Base-by-base conservation (phyloP, 2,329 filamentous ascomycete genomes). In the Zasmidium angulare region DNA sequence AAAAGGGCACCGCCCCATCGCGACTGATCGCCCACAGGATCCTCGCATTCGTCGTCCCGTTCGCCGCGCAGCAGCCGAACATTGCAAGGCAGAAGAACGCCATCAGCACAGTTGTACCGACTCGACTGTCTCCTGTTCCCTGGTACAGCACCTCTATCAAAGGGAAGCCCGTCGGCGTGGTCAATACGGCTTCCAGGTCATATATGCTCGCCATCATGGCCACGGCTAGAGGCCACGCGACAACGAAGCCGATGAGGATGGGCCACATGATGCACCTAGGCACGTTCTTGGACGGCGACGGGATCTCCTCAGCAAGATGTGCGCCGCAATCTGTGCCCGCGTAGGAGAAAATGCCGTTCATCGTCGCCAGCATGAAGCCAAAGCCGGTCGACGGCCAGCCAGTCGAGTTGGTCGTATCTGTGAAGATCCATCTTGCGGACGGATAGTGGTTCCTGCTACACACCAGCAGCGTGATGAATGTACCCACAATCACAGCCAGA, bases 211-310 rank as follows among this genome's bases (percentile, higher is more conserved):
- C 61, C 49, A 61, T 74, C 63, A 77, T 73, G 53, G 74, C 68
- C 51, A 76, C 69, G 4, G 75, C 61, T 65, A 75, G 76, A 66
- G 69, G 63, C 58, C 77, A 69, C 36, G 73, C 73, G 20, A 74
- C 75, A 11, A 68, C 29, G 60, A 72, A 71, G 31, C 74, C 75
- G 50, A 75, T 70, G 10, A 71, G 55, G 62, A 75, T 72, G 59
- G 76, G 75, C 3, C 71, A 72, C 52, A 72, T 68, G 29, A 77
- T 76, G 23, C 73, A 75, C 63, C 74, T 76, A 51, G 76, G 76
- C n/a, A 78, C 71, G 62, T 78, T 76, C 59, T 60, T 61, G 7
- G 71, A 66, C 2, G 76, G 76, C 10, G 63, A 59, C 21, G 72
- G 72, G 10, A 68, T 56, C 62, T 77, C 73, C 24, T 58, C 55